Conservation (phyloP, 208 protist species). For the Trypanosoma melophagium region DNA sequence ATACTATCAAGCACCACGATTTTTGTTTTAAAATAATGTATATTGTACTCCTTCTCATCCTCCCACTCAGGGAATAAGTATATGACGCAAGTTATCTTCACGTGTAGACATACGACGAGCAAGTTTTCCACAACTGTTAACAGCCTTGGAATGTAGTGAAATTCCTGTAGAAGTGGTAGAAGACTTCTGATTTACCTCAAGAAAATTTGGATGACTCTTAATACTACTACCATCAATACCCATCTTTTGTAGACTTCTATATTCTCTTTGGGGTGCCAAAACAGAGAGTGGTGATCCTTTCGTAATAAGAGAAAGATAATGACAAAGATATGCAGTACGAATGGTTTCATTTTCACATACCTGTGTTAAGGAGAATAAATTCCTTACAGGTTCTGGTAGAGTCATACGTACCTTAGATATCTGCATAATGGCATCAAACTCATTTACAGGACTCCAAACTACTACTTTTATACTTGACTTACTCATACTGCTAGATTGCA, state of each 20-base stretch:
- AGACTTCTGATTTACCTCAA: neutral
- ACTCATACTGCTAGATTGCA: constrained; percentile 32
- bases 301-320: constrained; percentile 19
- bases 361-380: constrained; percentile 34
- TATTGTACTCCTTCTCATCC: neutral
- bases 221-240: constrained; percentile 3
- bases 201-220: neutral
- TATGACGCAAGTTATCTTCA: constrained; percentile 80
- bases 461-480: constrained; percentile 26
- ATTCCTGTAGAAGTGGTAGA: neutral
- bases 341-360: constrained; percentile 42
- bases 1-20: neutral
- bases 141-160: constrained; percentile 49
- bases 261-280: constrained; percentile 18
- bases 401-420: constrained; percentile 31
- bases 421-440: constrained; percentile 65
- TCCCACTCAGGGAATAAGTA: constrained; percentile 37
- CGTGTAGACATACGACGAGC: constrained; percentile 62
- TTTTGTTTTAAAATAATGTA: neutral
- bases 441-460: constrained; percentile 38
- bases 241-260: constrained; percentile 9
- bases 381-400: constrained; percentile 22
- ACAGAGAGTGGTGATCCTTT: constrained; percentile 6
- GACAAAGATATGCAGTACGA: constrained; percentile 51
- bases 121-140: constrained; percentile 50